phyloP scores from a whole-genome alignment of 2,329 filamentous ascomycete species.

The Fusarium acutatum region DNA sequence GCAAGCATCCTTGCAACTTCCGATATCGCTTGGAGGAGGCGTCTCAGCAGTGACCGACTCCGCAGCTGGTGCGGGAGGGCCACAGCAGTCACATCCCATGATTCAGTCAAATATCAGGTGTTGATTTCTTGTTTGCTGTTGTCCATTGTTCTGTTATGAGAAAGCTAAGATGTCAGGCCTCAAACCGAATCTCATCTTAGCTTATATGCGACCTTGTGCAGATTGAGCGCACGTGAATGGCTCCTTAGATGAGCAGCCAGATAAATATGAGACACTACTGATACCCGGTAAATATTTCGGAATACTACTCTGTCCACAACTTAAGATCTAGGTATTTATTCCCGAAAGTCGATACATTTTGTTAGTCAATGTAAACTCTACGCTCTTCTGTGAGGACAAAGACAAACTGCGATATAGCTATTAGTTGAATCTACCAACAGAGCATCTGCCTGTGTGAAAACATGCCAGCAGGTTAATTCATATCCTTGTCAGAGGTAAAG shows the following conservation, averaged over 20 bases:
- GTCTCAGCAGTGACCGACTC: background rate
- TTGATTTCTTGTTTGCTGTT: background rate
- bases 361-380: background rate
- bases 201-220: background rate
- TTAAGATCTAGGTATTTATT: background rate
- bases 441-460: background rate
- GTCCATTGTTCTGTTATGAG: background rate
- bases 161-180: background rate
- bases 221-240: slow-evolving; percentile 16
- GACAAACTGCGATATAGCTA: too few relatives aligned
- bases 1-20: slow-evolving; percentile 14
- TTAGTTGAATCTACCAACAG: too few relatives aligned
- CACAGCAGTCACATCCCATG: slow-evolving; percentile 32
- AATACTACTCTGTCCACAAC: background rate
- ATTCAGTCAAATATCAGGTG: background rate
- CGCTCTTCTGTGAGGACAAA: background rate
- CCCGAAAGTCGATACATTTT: background rate
- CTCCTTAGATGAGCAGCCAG: background rate
- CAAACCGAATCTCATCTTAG: background rate
- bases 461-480: background rate
- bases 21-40: background rate
- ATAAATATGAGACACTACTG: background rate
- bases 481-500: background rate
- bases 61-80: background rate
- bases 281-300: background rate